These are phyloP conservation scores for Chondrostereum purpureum DNA, from an alignment of 1,284 basidiomycete genomes.

Conservation along the genomic window DNA sequence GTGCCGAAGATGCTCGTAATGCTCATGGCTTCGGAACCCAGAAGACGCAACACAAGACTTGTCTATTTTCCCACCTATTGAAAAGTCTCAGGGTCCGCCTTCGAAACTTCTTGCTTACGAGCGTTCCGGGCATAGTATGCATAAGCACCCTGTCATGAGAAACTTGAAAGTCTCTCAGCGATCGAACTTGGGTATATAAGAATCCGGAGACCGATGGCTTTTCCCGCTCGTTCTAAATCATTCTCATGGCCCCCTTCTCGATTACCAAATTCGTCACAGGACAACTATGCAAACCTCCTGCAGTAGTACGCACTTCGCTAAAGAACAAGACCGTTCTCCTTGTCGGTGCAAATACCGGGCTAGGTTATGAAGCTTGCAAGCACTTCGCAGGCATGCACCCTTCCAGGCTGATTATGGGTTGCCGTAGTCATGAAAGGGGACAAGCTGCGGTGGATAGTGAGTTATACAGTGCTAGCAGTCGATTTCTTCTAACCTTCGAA, in stretches of 20 bases:
- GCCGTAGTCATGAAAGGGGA: background rate
- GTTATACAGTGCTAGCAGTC: background rate
- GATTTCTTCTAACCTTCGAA: background rate
- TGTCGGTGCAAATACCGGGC: slow-evolving; percentile 33
- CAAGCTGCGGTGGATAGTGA: background rate
- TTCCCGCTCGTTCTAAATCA: too few species aligned
- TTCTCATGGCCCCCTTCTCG: background rate
- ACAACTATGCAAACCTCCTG: background rate
- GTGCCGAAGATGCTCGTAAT: too few species aligned
- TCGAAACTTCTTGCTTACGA: too few species aligned
- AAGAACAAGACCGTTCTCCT: background rate
- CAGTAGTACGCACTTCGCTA: background rate
- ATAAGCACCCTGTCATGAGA: too few species aligned
- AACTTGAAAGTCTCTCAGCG: too few species aligned
- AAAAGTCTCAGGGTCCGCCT: too few species aligned
- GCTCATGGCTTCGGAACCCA: too few species aligned
- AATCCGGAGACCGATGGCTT: too few species aligned
- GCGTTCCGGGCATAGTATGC: too few species aligned
- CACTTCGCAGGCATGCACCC: slow-evolving; percentile 39
- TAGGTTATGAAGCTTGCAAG: slow-evolving; percentile 37
- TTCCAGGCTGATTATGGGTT: slow-evolving; percentile 29
- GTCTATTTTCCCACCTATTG: too few species aligned
- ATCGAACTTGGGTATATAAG: too few species aligned
- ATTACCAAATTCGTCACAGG: background rate
- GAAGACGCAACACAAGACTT: too few species aligned